Evolutionary conservation across 805 yeast genomes (phyloP).

Genomic region (Wickerhamiella australiensis): DNA sequence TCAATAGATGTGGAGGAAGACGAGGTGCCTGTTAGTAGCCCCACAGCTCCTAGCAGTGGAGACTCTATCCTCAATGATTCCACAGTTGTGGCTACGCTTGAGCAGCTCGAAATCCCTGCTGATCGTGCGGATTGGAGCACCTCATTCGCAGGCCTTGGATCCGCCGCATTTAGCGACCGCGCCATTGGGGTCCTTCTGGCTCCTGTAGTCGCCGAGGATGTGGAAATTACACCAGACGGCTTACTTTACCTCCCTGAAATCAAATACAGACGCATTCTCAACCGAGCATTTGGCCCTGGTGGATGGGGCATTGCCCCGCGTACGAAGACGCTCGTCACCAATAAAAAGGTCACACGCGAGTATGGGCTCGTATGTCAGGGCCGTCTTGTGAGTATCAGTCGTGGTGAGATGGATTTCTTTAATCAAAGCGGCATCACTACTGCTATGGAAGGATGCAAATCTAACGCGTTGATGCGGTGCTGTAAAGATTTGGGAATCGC

Average conservation of each 20-base stretch:
- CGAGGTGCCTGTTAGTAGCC: neutral
- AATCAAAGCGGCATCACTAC: conserved; percentile 80
- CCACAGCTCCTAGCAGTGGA: neutral
- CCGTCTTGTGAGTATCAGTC: conserved; percentile 74
- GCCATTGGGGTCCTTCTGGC: conserved; percentile 49
- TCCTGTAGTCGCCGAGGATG: conserved; percentile 54
- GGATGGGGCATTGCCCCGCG: conserved; percentile 98
- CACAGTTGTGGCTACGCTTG: conserved; percentile 11
- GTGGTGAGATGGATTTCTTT: conserved; percentile 94
- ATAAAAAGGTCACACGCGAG: conserved; percentile 70
- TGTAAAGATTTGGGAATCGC: conserved; percentile 97
- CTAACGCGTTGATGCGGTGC: conserved; percentile 94
- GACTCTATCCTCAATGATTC: conserved; percentile 7
- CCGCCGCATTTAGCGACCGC: conserved; percentile 55
- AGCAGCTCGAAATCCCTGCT: conserved; percentile 9
- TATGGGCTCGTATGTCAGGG: conserved; percentile 83
- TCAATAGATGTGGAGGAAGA: conserved; percentile 2
- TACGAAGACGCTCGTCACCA: conserved; percentile 67
- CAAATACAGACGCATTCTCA: conserved; percentile 80
- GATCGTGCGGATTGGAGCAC: conserved; percentile 56
- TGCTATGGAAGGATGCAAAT: conserved; percentile 93
- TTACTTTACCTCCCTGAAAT: conserved; percentile 85
- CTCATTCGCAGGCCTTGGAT: conserved; percentile 77
- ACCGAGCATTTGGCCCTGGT: conserved; percentile 93
- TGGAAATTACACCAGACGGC: conserved; percentile 95